These are phyloP conservation scores for Microcera coccophila DNA, from an alignment of 2,329 filamentous ascomycete species.

Conservation along the genomic window DNA sequence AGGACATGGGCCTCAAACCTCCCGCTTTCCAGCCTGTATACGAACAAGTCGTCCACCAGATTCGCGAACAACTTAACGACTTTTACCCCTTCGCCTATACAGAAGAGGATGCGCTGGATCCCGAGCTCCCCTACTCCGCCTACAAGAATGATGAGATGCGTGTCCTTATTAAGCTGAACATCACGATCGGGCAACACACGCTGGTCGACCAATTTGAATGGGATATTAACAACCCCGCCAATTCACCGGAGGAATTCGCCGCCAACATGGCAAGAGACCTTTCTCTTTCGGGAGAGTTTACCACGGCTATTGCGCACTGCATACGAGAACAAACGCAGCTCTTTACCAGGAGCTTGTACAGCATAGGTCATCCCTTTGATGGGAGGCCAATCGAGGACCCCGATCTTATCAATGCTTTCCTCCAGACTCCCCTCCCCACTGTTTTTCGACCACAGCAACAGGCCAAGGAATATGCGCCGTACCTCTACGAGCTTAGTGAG, in stretches of 20 bases:
- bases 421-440: constrained; percentile 75
- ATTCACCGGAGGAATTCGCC: constrained; percentile 94
- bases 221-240: constrained; percentile 94
- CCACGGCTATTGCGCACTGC: constrained; percentile 94
- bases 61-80: constrained; percentile 86
- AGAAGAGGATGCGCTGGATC: constrained; percentile 85
- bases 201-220: constrained; percentile 97
- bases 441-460: constrained; percentile 89
- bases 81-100: constrained; percentile 90
- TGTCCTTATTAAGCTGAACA: constrained; percentile 90
- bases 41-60: constrained; percentile 61
- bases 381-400: constrained; percentile 89
- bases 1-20: constrained; percentile 79
- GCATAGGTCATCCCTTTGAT: constrained; percentile 91
- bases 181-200: constrained; percentile 92
- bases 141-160: constrained; percentile 99
- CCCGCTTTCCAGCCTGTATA: constrained; percentile 62
- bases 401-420: constrained; percentile 79
- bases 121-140: constrained; percentile 82
- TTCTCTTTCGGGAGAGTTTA: constrained; percentile 90
- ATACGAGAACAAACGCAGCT: constrained; percentile 95
- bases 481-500: constrained; percentile 90
- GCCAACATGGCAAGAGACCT: constrained; percentile 83
- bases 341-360: constrained; percentile 89
- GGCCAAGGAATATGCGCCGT: constrained; percentile 90